These are phyloP conservation scores for Trametes meyenii DNA, from an alignment of 768 basidiomycete genomes.

Conservation along the genomic window DNA sequence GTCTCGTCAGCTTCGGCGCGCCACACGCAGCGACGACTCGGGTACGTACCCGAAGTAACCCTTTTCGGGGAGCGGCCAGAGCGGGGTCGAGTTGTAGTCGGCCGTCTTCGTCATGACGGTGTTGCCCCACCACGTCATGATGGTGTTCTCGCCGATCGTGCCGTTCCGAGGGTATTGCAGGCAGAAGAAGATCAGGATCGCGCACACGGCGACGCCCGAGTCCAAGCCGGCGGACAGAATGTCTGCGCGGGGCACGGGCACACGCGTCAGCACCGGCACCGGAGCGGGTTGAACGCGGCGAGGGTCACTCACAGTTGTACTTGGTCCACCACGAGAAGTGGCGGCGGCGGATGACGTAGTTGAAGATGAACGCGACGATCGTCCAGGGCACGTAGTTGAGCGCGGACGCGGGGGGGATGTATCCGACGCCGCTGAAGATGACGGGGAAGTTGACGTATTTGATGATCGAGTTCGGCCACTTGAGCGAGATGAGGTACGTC, in stretches of 20 bases:
- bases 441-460: conserved; percentile 55
- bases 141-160: conserved; percentile 36
- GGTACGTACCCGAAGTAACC: conserved; percentile 14
- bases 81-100: conserved; percentile 13
- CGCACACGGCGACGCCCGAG: conserved; percentile 68
- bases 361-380: conserved; percentile 77
- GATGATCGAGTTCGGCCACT: conserved; percentile 67
- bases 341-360: conserved; percentile 66
- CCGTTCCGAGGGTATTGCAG: conserved; percentile 40
- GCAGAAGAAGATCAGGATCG: conserved; percentile 70
- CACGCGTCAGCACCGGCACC: not conserved
- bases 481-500: conserved; percentile 54
- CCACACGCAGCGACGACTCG: no score
- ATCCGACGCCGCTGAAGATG: conserved; percentile 68
- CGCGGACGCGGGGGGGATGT: conserved; percentile 86
- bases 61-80: conserved; percentile 8
- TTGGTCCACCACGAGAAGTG: conserved; percentile 80
- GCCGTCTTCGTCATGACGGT: conserved; percentile 33
- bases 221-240: conserved; percentile 78
- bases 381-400: conserved; percentile 87
- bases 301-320: conserved; percentile 64
- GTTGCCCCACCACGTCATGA: conserved; percentile 44
- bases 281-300: not conserved
- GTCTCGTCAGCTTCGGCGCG: no score
- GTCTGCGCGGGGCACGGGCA: conserved; percentile 42